phyloP scores from a whole-genome alignment of 805 yeast species.

The Candida dajiaensis region DNA sequence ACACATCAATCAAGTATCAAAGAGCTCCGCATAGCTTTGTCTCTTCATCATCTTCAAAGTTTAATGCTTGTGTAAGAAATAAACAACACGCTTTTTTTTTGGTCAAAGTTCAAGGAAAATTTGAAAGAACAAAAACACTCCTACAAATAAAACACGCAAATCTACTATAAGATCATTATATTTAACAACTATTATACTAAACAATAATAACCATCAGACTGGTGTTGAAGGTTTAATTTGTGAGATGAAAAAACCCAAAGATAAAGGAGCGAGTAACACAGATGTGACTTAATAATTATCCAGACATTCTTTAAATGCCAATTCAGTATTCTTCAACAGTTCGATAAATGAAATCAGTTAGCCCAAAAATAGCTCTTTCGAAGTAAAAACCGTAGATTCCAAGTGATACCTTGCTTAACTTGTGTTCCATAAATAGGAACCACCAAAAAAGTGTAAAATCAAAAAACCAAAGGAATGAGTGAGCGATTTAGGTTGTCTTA shows the following conservation, averaged over 20 bases:
- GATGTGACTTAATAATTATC: constrained; percentile 30
- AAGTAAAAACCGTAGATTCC: constrained; percentile 80
- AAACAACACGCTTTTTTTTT: too few relatives aligned
- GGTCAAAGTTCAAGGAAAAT: too few relatives aligned
- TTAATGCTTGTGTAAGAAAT: too few relatives aligned
- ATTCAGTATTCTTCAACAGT: constrained; percentile 58
- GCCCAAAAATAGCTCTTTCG: constrained; percentile 90
- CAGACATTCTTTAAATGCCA: constrained; percentile 41
- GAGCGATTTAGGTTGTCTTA: constrained; percentile 88
- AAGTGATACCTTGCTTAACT: constrained; percentile 72
- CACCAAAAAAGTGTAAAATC: constrained; percentile 62
- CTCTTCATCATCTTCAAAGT: too few relatives aligned
- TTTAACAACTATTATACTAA: background rate
- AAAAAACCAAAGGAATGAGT: constrained; percentile 82
- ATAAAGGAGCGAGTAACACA: constrained; percentile 6
- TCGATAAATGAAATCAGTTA: constrained; percentile 75
- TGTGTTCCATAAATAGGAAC: constrained; percentile 51
- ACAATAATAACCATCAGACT: background rate
- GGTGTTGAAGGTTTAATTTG: background rate
- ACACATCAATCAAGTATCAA: too few relatives aligned
- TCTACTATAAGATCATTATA: background rate
- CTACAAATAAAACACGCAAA: too few relatives aligned
- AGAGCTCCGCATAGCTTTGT: too few relatives aligned
- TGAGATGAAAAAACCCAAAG: background rate
- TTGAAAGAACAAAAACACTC: too few relatives aligned